Evolutionary conservation across 768 basidiomycete species (phyloP), one percentile per base, ranked within the genome.

Genomic region (Favolaschia claudopus): DNA sequence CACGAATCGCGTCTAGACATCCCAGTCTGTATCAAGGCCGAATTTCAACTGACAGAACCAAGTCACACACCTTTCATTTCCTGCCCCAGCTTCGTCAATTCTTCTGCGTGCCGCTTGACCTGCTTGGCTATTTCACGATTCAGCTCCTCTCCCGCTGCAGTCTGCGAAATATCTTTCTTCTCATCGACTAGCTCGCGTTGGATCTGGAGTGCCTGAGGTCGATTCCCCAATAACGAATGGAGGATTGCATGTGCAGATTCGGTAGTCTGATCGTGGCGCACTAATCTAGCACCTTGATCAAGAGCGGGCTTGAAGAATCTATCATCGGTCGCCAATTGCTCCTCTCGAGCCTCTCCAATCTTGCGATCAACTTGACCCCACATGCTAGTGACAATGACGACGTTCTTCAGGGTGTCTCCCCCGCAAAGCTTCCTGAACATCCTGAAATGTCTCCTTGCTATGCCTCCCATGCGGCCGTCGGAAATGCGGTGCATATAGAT

Each of bases 361-460:
- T 70, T 72, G 37, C 59, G 61, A 39, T 71, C 67, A 33, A 77
- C 74, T 48, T 72, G 70, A 10, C 74, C 75, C 81, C 81, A 84
- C 74, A 78, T 82, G 46, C 76, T 84, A 42, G 82, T 85, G 34
- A 73, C 75, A 52, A 85, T 75, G 49, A 82, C 72, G 49, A 84
- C 78, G 59, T 80, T 78, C 38, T 72, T 68, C 52, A 82, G 72
- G 3, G 73, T 73, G 47, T 67, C 71, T 27, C 78, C 74, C 20
- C 83, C 83, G 63, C 84, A 85, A 13, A 84, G 72, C 43, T 80
- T 74, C 50, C 72, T 71, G 68, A 84, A 85, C 68, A 84, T 77
- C 15, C 69, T 70, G 36, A 82, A 72, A 61, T 83, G 84, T 62
- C 74, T 74, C 33, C 70, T 70, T 19, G 80, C 75, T 10, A 77